Evolutionary conservation across 2,329 filamentous ascomycete genomes (phyloP).

Genomic region (Hypoxylon sp.): DNA sequence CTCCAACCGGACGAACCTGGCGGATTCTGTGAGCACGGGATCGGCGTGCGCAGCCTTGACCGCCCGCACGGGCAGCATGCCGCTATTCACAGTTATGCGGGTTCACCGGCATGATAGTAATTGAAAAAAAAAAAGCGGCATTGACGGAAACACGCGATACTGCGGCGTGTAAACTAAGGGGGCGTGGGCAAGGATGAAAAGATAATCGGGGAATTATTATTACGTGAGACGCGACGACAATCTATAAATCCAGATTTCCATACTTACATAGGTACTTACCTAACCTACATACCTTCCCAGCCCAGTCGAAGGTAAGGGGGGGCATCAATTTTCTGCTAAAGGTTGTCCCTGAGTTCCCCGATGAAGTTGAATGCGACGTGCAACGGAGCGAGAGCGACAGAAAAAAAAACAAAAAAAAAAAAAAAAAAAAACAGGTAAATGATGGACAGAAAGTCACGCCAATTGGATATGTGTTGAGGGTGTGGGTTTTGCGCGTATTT

Average conservation of each 20-base stretch:
- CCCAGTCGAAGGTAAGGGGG: conserved; percentile 10
- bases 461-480: conserved; percentile 8
- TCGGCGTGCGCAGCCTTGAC: conserved; percentile 16
- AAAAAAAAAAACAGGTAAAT: conserved; percentile 9
- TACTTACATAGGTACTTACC: too few species aligned
- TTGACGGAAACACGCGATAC: not conserved
- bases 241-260: conserved; percentile 2
- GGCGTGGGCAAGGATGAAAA: conserved; percentile 17
- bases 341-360: not conserved
- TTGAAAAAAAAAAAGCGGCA: too few species aligned
- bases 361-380: not conserved
- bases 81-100: conserved; percentile 32
- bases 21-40: conserved; percentile 36
- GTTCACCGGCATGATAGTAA: conserved; percentile 35
- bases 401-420: conserved; percentile 1
- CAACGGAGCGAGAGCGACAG: not conserved
- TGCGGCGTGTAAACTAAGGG: not conserved
- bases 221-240: conserved; percentile 22
- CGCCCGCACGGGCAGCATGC: conserved; percentile 35
- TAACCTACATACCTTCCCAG: too few species aligned
- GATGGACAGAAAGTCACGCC: conserved; percentile 27
- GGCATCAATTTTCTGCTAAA: not conserved
- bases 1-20: conserved; percentile 34
- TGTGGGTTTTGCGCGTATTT: conserved; percentile 31
- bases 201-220: conserved; percentile 18